These are phyloP conservation scores for Magnaporthiopsis poae DNA, from an alignment of 2,329 filamentous ascomycete species.

Conservation along the genomic window DNA sequence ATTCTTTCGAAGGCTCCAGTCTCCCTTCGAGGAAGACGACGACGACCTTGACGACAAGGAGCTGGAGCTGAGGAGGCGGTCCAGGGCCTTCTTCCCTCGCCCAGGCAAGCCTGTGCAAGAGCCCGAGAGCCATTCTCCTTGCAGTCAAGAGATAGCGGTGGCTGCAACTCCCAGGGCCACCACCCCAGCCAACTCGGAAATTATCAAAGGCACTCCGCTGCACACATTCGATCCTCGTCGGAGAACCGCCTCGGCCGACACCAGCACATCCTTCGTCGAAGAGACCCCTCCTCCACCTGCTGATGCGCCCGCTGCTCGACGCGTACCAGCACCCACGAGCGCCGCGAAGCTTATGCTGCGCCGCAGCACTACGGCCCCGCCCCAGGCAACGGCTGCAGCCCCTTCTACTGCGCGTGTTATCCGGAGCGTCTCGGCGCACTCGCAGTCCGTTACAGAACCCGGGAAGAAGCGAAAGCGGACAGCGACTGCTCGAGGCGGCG, in stretches of 20 bases:
- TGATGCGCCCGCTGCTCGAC: background rate
- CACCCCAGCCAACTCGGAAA: constrained; percentile 2
- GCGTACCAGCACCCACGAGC: constrained; percentile 16
- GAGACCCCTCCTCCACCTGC: constrained; percentile 19
- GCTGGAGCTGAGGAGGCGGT: constrained; percentile 22
- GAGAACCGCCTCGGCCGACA: constrained; percentile 8
- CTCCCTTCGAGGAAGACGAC: constrained; percentile 14
- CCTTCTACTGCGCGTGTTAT: background rate
- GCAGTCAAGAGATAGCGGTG: background rate
- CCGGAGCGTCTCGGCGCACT: background rate
- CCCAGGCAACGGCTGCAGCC: constrained; percentile 11
- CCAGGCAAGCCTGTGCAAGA: constrained; percentile 1
- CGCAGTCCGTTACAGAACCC: constrained; percentile 12
- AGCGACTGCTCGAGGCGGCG: background rate
- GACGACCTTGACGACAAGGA: constrained; percentile 24
- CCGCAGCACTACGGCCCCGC: constrained; percentile 24
- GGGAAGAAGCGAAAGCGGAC: constrained; percentile 35
- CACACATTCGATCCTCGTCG: constrained; percentile 7
- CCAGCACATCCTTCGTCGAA: constrained; percentile 19
- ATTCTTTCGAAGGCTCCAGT: background rate
- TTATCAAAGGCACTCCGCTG: constrained; percentile 17
- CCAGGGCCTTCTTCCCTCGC: constrained; percentile 16
- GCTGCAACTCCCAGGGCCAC: background rate
- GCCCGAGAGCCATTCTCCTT: background rate
- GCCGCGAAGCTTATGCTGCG: constrained; percentile 13